Base-by-base conservation (phyloP, 768 basidiomycete species). In the Lentinula edodes region DNA sequence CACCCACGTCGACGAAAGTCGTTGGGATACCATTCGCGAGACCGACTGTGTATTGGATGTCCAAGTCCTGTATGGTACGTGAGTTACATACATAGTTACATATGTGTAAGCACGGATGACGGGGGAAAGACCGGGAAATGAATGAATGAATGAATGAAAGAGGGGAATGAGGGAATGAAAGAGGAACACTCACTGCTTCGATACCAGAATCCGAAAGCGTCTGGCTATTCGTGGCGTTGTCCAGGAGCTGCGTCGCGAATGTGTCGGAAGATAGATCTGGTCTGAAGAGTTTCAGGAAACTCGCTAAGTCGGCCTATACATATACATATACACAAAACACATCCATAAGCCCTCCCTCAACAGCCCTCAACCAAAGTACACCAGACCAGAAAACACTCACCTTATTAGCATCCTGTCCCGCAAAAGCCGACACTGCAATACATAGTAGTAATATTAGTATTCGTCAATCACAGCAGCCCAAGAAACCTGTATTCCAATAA, bases 211-310 rank as follows among this genome's bases (percentile, higher is more conserved):
- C 41, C 41, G 48, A 59, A 0, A 55, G 45, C 16, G 56, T 62
- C 62, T 74, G 73, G 20, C 65, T 62, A 61, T 73, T 73, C 13
- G 60, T 60, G 0, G 71, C 73, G 10, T 68, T 68, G 46, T 74
- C 72, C 35, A 74, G 61, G 10, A 69, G 66, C 34, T 66, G 61
- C 12, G 68, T 61, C 9, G 53, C 35, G 61, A 72, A 72, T 2
- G 71, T 71, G 28, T 66, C 52, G 2, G 70, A 63, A 18, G 57
- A 5, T 4, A 74, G 63, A 60, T 74, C 72, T 6, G 71, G 53
- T 23, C 71, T 68, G 52, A 66, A 66, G 1, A 61, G 59, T 56
- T 60, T 61, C 41, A 73, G 62, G 66, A 73, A 73, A n/a, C 53
- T 59, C 51, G 58, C 61, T 53, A 66, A 56, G 56, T 68, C 67